Conservation (phyloP, 768 basidiomycete genomes). For the Omphalotus guepiniiformis region DNA sequence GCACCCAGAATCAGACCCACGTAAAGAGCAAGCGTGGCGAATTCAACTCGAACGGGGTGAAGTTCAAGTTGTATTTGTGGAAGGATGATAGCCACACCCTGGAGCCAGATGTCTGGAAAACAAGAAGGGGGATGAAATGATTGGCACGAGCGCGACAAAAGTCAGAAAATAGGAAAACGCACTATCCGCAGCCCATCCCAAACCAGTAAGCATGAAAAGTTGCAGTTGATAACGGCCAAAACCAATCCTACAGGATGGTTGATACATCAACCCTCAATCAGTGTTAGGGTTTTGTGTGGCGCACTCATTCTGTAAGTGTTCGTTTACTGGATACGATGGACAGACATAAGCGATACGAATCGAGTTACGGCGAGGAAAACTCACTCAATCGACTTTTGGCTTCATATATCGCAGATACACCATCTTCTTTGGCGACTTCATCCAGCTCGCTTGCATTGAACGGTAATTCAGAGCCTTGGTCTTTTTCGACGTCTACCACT, state of each 20-base stretch:
- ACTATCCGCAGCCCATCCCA: conserved; percentile 52
- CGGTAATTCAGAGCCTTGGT: not conserved
- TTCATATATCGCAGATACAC: conserved; percentile 28
- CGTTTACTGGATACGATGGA: conserved; percentile 32
- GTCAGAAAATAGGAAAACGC: conserved; percentile 15
- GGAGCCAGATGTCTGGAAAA: conserved; percentile 38
- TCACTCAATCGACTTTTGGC: conserved; percentile 29
- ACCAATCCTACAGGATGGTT: conserved; percentile 32
- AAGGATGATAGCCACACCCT: conserved; percentile 43
- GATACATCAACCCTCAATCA: not conserved
- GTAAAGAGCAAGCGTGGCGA: conserved; percentile 43
- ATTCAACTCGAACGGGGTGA: conserved; percentile 38
- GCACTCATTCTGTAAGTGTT: conserved; percentile 42
- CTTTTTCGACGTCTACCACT: conserved; percentile 1
- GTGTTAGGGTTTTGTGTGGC: conserved; percentile 7
- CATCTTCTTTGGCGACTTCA: conserved; percentile 13
- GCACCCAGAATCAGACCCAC: conserved; percentile 48
- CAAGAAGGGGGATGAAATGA: not conserved
- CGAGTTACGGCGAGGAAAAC: not conserved
- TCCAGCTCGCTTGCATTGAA: not conserved
- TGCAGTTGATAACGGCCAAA: conserved; percentile 47
- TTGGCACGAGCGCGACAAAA: not conserved
- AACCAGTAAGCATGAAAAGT: conserved; percentile 41
- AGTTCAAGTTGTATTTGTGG: conserved; percentile 40
- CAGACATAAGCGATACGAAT: not conserved